Base-by-base conservation (phyloP, 129 eudicot species). In the Saussurea involucrata region DNA sequence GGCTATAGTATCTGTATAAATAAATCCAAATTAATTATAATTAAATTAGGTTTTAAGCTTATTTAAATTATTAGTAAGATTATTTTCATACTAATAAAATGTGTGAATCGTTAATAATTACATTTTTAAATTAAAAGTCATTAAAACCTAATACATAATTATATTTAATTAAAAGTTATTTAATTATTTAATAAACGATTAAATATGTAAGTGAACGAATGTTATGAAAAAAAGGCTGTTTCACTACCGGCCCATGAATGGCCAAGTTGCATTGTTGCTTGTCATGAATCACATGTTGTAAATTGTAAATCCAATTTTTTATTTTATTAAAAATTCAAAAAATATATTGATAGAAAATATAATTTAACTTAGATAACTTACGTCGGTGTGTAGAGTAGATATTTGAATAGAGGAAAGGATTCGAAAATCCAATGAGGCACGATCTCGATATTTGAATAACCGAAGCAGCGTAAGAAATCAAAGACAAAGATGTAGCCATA, bases 371-470 rank as follows among this genome's bases (percentile, higher is more conserved):
- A 11, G 33, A 57, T 44, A 24, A 84, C 97, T 93, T 87, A 93
- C 98, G 98, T 85, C 32, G 98, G 97, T 12, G 98, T 87, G 61
- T 85, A 83, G 49, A 93, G 74, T 17, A 93, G 67, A 71, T 85
- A 93, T 77, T 49, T 84, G 34, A 86, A 79, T 40, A 90, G 40
- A 3, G 98, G 97, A 46, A 89, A 49, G n/a, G 12, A 36, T 11
- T 87, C 84, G 78, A 90, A 93, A 21, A 90, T 63, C 81, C 79
- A 85, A 79, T 84, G 88, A 24, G 97, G 95, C 75, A 93, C 15
- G 58, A 90, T 80, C 70, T 93, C 98, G 12, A 87, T 82, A 49
- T 93, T 93, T 49, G 85, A 87, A 79, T 93, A 90, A 2, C 97
- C 97, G 72, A 88, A 80, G 66, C 95, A 90, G 68, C 97, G 84